Evolutionary conservation across 345 rosid species (phyloP).

Genomic region (Excoecaria agallocha): DNA sequence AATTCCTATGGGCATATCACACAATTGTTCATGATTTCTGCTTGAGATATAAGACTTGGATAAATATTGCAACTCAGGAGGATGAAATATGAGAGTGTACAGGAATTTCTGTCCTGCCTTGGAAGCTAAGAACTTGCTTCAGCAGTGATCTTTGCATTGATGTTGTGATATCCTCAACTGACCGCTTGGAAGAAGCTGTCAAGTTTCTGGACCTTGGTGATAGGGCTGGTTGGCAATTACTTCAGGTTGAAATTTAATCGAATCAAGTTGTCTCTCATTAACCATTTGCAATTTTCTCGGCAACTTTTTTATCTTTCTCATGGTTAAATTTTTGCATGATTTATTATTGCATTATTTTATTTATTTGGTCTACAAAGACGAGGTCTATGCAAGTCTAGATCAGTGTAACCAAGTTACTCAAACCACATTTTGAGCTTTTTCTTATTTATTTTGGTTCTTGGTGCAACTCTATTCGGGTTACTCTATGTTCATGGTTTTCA

Average conservation of each 20-base stretch:
- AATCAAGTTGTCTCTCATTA: background rate
- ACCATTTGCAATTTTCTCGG: background rate
- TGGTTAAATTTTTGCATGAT: too few species aligned
- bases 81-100: background rate
- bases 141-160: background rate
- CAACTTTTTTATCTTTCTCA: background rate
- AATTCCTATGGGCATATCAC: background rate
- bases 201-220: constrained; percentile 77
- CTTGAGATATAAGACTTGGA: background rate
- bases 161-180: constrained; percentile 18
- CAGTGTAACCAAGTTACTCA: too few species aligned
- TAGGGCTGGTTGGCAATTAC: constrained; percentile 90
- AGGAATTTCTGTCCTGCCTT: background rate
- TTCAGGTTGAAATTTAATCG: constrained; percentile 52
- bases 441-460: background rate
- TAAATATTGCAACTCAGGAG: background rate
- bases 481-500: too few species aligned
- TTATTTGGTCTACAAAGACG: too few species aligned
- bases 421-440: too few species aligned
- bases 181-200: constrained; percentile 74
- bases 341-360: too few species aligned
- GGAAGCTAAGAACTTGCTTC: background rate
- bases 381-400: too few species aligned
- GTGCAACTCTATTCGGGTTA: background rate
- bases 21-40: background rate